Conservation (phyloP, 306 rosid species). For the Cercis canadensis region DNA sequence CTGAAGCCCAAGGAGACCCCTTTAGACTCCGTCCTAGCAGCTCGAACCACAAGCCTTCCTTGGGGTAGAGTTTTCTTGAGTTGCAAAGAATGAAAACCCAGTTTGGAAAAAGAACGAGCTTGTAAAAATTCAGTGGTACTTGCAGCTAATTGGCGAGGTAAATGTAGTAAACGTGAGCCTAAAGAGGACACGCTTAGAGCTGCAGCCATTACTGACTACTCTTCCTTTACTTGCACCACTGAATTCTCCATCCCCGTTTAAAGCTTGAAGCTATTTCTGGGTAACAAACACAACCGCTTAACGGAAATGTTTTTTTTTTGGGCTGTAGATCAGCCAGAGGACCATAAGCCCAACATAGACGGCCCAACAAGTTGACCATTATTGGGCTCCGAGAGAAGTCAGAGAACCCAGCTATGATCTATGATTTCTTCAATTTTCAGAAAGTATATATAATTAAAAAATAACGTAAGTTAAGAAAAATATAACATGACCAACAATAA, state of each 20-base stretch:
- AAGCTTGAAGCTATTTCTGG: too few relatives aligned
- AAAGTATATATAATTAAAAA: too few relatives aligned
- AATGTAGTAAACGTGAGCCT: constrained; percentile 38
- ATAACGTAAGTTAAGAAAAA: too few relatives aligned
- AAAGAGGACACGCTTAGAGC: constrained; percentile 27
- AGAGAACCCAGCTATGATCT: too few relatives aligned
- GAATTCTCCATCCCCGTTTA: background rate
- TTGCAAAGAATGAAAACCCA: constrained; percentile 46
- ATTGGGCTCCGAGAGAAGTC: too few relatives aligned
- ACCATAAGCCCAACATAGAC: too few relatives aligned
- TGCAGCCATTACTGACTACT: constrained; percentile 45
- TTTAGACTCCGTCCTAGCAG: constrained; percentile 69
- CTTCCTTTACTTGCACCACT: constrained; percentile 50
- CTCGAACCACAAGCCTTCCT: constrained; percentile 55
- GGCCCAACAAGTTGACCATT: too few relatives aligned
- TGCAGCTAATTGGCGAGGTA: constrained; percentile 34
- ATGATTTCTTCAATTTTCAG: too few relatives aligned
- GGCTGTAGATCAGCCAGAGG: too few relatives aligned
- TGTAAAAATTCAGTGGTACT: constrained; percentile 23
- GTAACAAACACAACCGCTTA: too few relatives aligned
- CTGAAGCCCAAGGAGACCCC: constrained; percentile 74
- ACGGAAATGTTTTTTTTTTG: too few relatives aligned
- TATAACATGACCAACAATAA: too few relatives aligned
- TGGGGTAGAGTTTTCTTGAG: constrained; percentile 39
- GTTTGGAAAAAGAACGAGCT: constrained; percentile 46